A percentile compares a stretch with the other conserved stretches of the same genome.
phyloP scores from a whole-genome alignment of 768 basidiomycete species.

The Mycena belliarum region DNA sequence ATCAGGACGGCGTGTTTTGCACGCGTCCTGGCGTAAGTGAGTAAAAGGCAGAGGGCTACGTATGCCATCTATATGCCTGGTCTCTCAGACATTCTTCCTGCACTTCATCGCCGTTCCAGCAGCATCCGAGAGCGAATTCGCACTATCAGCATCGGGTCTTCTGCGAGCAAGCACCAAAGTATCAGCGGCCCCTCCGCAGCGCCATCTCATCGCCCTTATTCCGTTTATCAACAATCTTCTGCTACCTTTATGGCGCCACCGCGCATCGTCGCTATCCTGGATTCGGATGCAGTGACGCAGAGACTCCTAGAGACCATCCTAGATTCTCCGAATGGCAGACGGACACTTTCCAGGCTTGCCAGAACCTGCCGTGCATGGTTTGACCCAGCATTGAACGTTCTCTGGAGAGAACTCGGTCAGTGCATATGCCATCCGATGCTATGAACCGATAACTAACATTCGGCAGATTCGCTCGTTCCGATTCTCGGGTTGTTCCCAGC shows the following conservation, averaged over 20 bases:
- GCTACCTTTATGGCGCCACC: conserved; percentile 30
- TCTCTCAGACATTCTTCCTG: conserved; percentile 22
- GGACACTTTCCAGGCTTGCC: conserved; percentile 68
- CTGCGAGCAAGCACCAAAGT: conserved; percentile 24
- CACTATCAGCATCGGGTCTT: conserved; percentile 26
- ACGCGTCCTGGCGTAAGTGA: conserved; percentile 16
- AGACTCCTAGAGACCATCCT: conserved; percentile 52
- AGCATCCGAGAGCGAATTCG: conserved; percentile 35
- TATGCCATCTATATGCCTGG: conserved; percentile 18
- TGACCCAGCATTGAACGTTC: conserved; percentile 67
- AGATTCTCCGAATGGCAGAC: conserved; percentile 63
- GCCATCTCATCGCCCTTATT: conserved; percentile 41
- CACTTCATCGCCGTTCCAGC: conserved; percentile 33
- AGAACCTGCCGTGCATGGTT: conserved; percentile 75
- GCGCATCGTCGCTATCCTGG: conserved; percentile 50
- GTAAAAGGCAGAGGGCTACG: conserved; percentile 19
- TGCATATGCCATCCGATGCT: not conserved
- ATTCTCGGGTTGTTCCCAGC: conserved; percentile 72
- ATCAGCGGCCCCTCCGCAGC: conserved; percentile 24
- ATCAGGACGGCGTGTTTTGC: conserved; percentile 15
- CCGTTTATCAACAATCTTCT: conserved; percentile 50
- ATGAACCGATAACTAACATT: not conserved
- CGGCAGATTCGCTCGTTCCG: conserved; percentile 63
- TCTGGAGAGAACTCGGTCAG: conserved; percentile 68
- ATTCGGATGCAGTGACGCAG: conserved; percentile 26